These are phyloP conservation scores for Myriosclerotinia curreyana DNA, from an alignment of 2,329 filamentous ascomycete genomes.

Conservation along the genomic window DNA sequence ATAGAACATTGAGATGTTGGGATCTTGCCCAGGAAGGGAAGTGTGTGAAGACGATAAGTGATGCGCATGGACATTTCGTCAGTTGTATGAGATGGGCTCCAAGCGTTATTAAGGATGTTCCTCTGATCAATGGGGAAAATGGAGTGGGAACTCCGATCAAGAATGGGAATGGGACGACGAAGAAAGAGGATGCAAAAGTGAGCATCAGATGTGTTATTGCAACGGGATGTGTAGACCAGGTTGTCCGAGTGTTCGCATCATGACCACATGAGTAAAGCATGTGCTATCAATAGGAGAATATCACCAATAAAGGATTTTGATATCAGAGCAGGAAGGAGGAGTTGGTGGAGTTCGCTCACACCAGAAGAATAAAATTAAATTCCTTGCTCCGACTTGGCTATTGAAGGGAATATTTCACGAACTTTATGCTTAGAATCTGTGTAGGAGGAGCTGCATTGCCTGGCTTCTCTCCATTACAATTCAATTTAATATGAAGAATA, in stretches of 20 bases:
- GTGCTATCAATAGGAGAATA: conserved; percentile 19
- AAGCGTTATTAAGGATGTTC: conserved; percentile 60
- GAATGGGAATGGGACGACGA: conserved; percentile 47
- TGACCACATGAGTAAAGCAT: conserved; percentile 27
- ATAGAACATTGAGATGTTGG: conserved; percentile 93
- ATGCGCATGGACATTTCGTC: conserved; percentile 80
- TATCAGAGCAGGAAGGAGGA: conserved; percentile 7
- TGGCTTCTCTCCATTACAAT: conserved; percentile 15
- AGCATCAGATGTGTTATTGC: conserved; percentile 82
- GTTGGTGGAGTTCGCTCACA: conserved; percentile 17
- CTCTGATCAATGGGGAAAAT: conserved; percentile 47
- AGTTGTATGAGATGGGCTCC: conserved; percentile 88
- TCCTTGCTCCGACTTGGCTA: conserved; percentile 17
- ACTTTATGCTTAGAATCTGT: conserved; percentile 17
- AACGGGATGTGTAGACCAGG: conserved; percentile 80
- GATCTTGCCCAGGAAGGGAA: conserved; percentile 87
- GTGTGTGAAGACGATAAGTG: conserved; percentile 76
- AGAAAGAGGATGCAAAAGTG: conserved; percentile 49
- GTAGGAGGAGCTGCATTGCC: background rate
- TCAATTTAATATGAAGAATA: conserved; percentile 19
- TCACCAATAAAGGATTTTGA: conserved; percentile 1
- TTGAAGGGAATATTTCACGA: conserved; percentile 17
- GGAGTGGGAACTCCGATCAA: conserved; percentile 37
- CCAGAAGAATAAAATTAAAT: conserved; percentile 18
- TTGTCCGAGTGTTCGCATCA: conserved; percentile 71